Evolutionary conservation across 2,329 filamentous ascomycete species (phyloP).

Genomic region (Fusarium papillatum): DNA sequence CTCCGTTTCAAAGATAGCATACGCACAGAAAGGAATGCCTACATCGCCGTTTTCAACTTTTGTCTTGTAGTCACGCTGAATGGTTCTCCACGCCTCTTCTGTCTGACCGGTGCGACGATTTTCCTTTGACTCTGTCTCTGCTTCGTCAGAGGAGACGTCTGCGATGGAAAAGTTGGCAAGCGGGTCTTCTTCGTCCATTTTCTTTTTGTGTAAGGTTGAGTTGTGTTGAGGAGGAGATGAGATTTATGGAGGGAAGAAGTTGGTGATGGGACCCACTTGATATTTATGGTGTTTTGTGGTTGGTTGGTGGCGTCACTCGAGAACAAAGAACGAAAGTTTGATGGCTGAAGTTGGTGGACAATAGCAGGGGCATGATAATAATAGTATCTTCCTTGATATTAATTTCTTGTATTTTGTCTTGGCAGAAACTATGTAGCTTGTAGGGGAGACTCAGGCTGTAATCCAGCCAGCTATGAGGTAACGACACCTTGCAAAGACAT

Average conservation of each 20-base stretch:
- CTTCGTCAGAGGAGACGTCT: conserved; percentile 52
- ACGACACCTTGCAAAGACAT: neutral
- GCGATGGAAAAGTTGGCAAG: conserved; percentile 49
- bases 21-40: conserved; percentile 23
- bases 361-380: neutral
- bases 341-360: neutral
- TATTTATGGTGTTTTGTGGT: conserved; percentile 16
- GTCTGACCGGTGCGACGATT: conserved; percentile 58
- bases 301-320: conserved; percentile 6
- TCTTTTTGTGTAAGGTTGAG: neutral
- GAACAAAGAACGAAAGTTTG: neutral
- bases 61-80: conserved; percentile 59
- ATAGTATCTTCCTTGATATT: neutral
- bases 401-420: neutral
- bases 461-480: neutral
- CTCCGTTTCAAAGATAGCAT: neutral
- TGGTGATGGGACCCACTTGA: conserved; percentile 35
- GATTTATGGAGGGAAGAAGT: conserved; percentile 22
- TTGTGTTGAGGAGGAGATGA: neutral
- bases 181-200: conserved; percentile 47
- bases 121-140: conserved; percentile 44
- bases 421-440: neutral
- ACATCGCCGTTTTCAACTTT: conserved; percentile 70
- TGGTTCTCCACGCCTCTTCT: conserved; percentile 62
- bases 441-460: neutral